phyloP scores from a whole-genome alignment of 106 monocot genomes.

The Phalaenopsis equestris region DNA sequence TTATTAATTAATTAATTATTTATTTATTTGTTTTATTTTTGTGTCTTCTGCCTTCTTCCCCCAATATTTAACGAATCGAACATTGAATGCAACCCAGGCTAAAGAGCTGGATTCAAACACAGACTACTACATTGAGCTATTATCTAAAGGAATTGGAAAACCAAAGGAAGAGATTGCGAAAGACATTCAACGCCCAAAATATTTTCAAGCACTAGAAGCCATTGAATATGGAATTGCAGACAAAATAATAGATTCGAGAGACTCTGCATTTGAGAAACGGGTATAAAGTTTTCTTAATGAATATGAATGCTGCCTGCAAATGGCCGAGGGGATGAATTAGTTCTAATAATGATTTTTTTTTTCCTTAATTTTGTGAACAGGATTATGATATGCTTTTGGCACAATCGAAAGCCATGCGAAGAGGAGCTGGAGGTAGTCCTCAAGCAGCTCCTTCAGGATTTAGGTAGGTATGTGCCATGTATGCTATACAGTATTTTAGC shows the following conservation, averaged over 20 bases:
- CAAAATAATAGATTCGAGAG: conserved; percentile 62
- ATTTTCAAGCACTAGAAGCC: conserved; percentile 78
- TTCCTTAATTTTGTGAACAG: conserved; percentile 10
- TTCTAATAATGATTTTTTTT: background rate
- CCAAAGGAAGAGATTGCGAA: conserved; percentile 78
- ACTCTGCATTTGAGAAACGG: conserved; percentile 66
- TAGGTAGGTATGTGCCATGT: conserved; percentile 16
- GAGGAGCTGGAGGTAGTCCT: conserved; percentile 29
- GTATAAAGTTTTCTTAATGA: conserved; percentile 15
- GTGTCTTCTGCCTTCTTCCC: background rate
- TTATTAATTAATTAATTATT: too few species aligned
- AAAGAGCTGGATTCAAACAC: conserved; percentile 92
- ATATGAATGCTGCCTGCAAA: too few species aligned
- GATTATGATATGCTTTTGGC: conserved; percentile 66
- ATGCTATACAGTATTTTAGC: background rate
- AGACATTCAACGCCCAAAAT: conserved; percentile 71
- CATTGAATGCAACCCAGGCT: conserved; percentile 33
- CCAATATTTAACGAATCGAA: background rate
- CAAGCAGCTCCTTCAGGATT: conserved; percentile 46
- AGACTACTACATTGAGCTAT: conserved; percentile 71
- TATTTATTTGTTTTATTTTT: background rate
- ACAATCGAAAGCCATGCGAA: conserved; percentile 71
- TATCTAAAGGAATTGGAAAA: conserved; percentile 82
- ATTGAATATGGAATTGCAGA: conserved; percentile 94
- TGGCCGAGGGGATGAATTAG: background rate